Base-by-base conservation (phyloP, 2,329 filamentous ascomycete species). In the Rhytidhysteron rufulum region DNA sequence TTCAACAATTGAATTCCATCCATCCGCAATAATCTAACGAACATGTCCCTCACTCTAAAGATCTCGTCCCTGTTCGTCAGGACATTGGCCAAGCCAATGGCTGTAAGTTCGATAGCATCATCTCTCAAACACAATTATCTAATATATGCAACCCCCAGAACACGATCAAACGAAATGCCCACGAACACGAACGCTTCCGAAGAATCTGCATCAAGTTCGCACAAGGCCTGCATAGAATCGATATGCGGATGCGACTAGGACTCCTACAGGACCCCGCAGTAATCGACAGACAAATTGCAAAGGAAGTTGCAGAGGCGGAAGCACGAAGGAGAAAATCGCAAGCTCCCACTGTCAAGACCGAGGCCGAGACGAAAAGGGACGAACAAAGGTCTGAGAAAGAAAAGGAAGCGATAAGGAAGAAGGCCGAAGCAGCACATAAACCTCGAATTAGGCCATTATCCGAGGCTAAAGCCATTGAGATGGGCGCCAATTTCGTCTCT, bases 241-340 rank as follows among this genome's bases (percentile, higher is more conserved):
- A 86, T 55, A 85, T 86, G 79, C 76, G 80, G 31, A 77, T 85
- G 63, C 77, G 80, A 34, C 68, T 86, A 44, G 81, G 81, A 17
- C 71, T 82, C 4, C 69, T 85, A 2, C 80, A 83, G 50, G 81
- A 83, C 52, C 72, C 70, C 7, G 74, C 77, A 3, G 72, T 78
- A 1, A 73, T 75, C 34, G 71, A 76, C 35, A 64, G 70, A 20
- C 73, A 75, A 49, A 70, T 73, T 36, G 70, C 69, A 32, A 68
- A 73, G 39, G 77, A 79, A 40, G 70, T 75, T 17, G 75, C 73
- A 15, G 72, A 76, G 39, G 77, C 75, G 3, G 75, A 77, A 48
- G 72, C 74, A 21, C 73, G 74, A 44, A 74, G 77, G 47, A 63
- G 60, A 34, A 72, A 72, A 43, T 64, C 69, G 3, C 70, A 74